phyloP scores from a whole-genome alignment of 1,284 basidiomycete genomes.

The Cerioporus squamosus region DNA sequence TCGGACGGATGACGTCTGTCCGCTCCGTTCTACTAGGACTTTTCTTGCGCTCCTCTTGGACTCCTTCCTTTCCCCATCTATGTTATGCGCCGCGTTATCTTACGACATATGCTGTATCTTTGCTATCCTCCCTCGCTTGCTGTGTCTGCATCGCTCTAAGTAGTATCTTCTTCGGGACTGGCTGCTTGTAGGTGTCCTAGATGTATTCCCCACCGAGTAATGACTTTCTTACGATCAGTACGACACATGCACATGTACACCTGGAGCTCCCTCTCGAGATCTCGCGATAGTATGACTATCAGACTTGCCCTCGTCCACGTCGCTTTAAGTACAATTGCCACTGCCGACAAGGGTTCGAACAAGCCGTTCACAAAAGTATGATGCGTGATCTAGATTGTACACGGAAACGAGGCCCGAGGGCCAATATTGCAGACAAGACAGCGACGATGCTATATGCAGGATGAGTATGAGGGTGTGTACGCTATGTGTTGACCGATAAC shows the following conservation, averaged over 20 bases:
- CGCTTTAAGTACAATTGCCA: too few species aligned
- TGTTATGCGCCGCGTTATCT: slow-evolving; percentile 7
- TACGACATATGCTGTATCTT: slow-evolving; percentile 22
- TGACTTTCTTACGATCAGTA: slow-evolving; percentile 4
- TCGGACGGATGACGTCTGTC: slow-evolving; percentile 18
- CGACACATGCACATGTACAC: slow-evolving; percentile 9
- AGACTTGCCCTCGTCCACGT: neutral
- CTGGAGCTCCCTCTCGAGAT: neutral
- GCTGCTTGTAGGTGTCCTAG: slow-evolving; percentile 17
- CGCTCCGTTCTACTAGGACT: neutral
- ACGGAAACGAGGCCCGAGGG: neutral
- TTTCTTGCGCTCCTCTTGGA: neutral
- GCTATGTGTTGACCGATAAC: slow-evolving; percentile 15
- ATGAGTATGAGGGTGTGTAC: neutral
- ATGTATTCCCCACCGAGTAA: slow-evolving; percentile 17
- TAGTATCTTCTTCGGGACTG: slow-evolving; percentile 8
- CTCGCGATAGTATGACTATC: neutral
- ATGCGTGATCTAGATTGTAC: slow-evolving; percentile 2
- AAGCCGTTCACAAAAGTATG: neutral
- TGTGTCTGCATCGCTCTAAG: slow-evolving; percentile 23
- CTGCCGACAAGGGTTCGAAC: neutral
- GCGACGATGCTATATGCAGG: slow-evolving; percentile 1
- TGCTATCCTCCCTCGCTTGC: slow-evolving; percentile 22
- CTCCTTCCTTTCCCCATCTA: slow-evolving; percentile 2
- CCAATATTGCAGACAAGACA: neutral